Percentiles rank a stretch among this genome's conserved stretches.
Conservation (phyloP, 2,329 filamentous ascomycete genomes). For the Venturia effusa region DNA sequence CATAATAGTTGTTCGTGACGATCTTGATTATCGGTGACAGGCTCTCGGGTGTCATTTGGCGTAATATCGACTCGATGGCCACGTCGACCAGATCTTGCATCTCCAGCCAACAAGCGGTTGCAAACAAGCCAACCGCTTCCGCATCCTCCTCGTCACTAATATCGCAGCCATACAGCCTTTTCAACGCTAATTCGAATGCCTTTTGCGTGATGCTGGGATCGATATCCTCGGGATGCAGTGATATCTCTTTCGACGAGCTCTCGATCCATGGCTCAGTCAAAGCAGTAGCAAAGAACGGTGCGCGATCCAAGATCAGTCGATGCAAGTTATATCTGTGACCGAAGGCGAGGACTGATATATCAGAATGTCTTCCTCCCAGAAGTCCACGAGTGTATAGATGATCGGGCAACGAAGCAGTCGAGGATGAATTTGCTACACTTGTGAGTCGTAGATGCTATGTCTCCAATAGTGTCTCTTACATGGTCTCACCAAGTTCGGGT, state of each 20-base stretch:
- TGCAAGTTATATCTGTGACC: constrained; percentile 41
- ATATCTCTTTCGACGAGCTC: constrained; percentile 40
- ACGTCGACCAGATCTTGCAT: constrained; percentile 45
- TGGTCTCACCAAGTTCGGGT: constrained; percentile 5
- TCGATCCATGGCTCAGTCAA: constrained; percentile 47
- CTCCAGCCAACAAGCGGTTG: constrained; percentile 47
- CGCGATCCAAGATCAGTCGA: constrained; percentile 43
- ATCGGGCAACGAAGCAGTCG: constrained; percentile 34
- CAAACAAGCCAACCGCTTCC: constrained; percentile 44
- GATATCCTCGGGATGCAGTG: constrained; percentile 42
- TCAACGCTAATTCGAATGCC: constrained; percentile 44
- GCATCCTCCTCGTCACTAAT: constrained; percentile 38
- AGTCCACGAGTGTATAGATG: constrained; percentile 44
- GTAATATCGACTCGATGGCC: constrained; percentile 42
- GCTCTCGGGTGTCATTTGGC: constrained; percentile 41
- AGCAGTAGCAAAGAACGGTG: constrained; percentile 45
- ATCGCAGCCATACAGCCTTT: constrained; percentile 42
- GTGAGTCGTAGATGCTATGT: background rate
- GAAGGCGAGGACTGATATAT: constrained; percentile 44
- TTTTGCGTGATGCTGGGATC: constrained; percentile 42
- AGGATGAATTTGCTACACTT: constrained; percentile 14
- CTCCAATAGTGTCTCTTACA: background rate
- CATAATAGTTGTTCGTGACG: constrained; percentile 46
- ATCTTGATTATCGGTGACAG: constrained; percentile 40
- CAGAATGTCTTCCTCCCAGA: constrained; percentile 40